Evolutionary conservation across 2,329 filamentous ascomycete genomes (phyloP).

Genomic region (Passalora sequoiae): DNA sequence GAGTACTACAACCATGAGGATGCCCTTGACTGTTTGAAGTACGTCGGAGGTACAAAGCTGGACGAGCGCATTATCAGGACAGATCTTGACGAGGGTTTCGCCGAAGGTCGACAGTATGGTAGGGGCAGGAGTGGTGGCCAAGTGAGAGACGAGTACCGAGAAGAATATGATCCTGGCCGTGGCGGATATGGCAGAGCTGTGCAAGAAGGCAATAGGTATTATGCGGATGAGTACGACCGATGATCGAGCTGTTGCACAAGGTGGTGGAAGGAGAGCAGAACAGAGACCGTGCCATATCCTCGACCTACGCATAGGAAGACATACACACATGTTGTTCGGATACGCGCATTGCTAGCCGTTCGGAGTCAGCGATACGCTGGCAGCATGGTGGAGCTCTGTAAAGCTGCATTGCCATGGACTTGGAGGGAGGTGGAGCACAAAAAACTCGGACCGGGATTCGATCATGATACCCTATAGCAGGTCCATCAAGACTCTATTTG

Average conservation of each 20-base stretch:
- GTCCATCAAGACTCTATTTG: not conserved
- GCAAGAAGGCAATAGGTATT: conserved; percentile 46
- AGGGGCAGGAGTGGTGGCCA: conserved; percentile 93
- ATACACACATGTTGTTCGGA: too few relatives aligned
- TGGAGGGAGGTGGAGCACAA: too few relatives aligned
- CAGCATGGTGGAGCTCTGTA: too few relatives aligned
- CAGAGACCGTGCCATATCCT: too few relatives aligned
- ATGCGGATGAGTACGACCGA: conserved; percentile 25
- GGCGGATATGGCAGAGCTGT: conserved; percentile 82
- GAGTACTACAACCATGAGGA: conserved; percentile 99
- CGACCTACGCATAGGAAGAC: too few relatives aligned
- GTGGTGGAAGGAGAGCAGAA: not conserved
- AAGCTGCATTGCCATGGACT: too few relatives aligned
- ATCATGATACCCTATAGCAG: not conserved
- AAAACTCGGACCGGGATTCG: too few relatives aligned
- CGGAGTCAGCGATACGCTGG: too few relatives aligned
- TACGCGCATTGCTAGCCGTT: too few relatives aligned
- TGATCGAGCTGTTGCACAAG: not conserved
- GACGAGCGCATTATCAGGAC: conserved; percentile 96
- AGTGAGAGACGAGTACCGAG: conserved; percentile 93
- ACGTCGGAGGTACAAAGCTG: conserved; percentile 94
- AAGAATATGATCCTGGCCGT: conserved; percentile 92
- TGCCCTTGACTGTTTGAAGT: conserved; percentile 96
- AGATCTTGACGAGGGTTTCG: conserved; percentile 90
- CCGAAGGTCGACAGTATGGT: conserved; percentile 91